Evolutionary conservation across 768 basidiomycete species (phyloP), one percentile per base, ranked within the genome.

Genomic region (Calocybe gangraenosa): DNA sequence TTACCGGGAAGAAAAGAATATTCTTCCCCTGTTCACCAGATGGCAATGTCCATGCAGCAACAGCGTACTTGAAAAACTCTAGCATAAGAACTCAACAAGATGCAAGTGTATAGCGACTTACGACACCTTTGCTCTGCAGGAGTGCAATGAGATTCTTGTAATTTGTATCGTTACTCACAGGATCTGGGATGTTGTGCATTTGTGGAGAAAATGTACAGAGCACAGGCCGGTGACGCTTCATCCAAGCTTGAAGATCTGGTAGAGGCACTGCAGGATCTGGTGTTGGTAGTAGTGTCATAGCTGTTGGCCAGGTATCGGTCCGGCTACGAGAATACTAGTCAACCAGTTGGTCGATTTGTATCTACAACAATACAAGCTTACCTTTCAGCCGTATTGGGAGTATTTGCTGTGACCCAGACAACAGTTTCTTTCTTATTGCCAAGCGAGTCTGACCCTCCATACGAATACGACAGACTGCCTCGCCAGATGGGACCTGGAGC

Each of bases 271-370:
- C 58, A 3, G 64, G 69, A 33, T 74, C 70, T 33, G 62, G 62
- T 18, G 72, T 65, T 6, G 73, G 63, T 13, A 59, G 62, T 6
- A 82, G 58, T 1, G 58, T 52, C 50, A 84, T 50, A 2, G 55
- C 53, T 7, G 51, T 44, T 1, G 84, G 83, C 83, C 82, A 85
- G 0, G 67, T 73, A 2, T 76, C 67, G 6, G 69, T 50, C 36
- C 61, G 75, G 42, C 84, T 86, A 53, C 8, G 22, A 1, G 40
- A 1, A 17, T 40, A 48, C 17, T 9, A 35, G 34, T 42, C 33
- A 30, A 28, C 32, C 32, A 31, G 2, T n/a, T 14, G 30, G 45
- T 11, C 32, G 20, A 18, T 7, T 7, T 20, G 18, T 18, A 32
- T 8, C 32, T 14, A 11, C 14, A 22, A 22, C 18, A 22, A 8